Evolutionary conservation across 352 stramenopile genomes (phyloP).

Genomic region (Pythium brachiatum): DNA sequence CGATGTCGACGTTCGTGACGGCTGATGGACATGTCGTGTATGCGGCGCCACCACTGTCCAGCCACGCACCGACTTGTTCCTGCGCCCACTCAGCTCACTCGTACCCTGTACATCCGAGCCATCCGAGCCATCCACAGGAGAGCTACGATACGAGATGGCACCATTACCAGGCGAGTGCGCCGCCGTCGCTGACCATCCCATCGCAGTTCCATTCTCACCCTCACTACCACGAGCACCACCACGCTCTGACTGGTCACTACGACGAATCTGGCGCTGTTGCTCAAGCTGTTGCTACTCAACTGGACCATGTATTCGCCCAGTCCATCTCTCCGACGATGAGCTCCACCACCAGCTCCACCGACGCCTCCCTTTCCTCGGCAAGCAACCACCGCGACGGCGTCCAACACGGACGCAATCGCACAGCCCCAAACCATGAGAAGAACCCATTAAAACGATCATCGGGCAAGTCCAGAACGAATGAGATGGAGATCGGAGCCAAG

Average conservation of each 20-base stretch:
- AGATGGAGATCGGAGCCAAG: not conserved
- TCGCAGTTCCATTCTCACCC: not conserved
- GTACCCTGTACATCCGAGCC: conserved; percentile 6
- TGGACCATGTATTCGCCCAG: not conserved
- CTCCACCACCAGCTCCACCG: conserved; percentile 11
- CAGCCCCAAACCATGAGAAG: not conserved
- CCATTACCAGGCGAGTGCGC: conserved; percentile 14
- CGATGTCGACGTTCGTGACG: not conserved
- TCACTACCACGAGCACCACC: not conserved
- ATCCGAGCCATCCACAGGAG: not conserved
- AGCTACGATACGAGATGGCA: conserved; percentile 3
- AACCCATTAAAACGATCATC: not conserved
- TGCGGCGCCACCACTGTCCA: not conserved
- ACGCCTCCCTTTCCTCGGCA: conserved; percentile 8
- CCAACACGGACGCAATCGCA: too few relatives aligned
- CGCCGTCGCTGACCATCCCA: conserved; percentile 10
- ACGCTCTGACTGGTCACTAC: not conserved
- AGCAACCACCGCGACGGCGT: too few relatives aligned
- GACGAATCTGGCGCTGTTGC: not conserved
- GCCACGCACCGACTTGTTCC: conserved; percentile 4
- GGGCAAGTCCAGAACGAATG: not conserved
- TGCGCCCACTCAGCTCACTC: conserved; percentile 8
- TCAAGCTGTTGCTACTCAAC: not conserved
- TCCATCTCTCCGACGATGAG: conserved; percentile 22
- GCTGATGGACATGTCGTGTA: not conserved